Evolutionary conservation across 768 basidiomycete genomes (phyloP).

Genomic region (Strobilomyces dryophilus): DNA sequence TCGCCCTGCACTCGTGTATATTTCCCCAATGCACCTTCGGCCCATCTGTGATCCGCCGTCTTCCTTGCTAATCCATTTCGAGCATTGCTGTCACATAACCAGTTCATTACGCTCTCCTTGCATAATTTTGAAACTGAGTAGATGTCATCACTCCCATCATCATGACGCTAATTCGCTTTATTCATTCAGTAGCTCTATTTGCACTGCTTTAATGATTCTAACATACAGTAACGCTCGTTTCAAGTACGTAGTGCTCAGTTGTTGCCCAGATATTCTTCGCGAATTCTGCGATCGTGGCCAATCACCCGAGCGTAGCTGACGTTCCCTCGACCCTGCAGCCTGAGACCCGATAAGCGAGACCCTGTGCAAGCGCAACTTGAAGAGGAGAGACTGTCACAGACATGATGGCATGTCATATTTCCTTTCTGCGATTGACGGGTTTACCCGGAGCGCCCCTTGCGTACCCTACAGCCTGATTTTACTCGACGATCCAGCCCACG

Average conservation of each 20-base stretch:
- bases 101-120: conserved; percentile 32
- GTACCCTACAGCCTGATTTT: conserved; percentile 9
- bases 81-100: conserved; percentile 39
- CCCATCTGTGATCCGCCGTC: conserved; percentile 27
- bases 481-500: neutral
- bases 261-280: conserved; percentile 5
- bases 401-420: conserved; percentile 1
- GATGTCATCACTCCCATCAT: conserved; percentile 24
- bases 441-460: neutral
- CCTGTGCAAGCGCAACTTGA: conserved; percentile 1
- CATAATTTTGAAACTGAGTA: conserved; percentile 32
- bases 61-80: conserved; percentile 17
- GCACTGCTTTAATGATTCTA: conserved; percentile 29
- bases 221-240: conserved; percentile 19
- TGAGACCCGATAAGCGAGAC: conserved; percentile 10
- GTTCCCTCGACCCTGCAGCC: conserved; percentile 16
- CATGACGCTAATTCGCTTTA: conserved; percentile 31
- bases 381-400: neutral
- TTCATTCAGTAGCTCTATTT: conserved; percentile 27
- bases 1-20: conserved; percentile 10
- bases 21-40: conserved; percentile 18
- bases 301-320: neutral
- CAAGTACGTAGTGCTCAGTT: conserved; percentile 17
- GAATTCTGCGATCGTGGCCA: conserved; percentile 7
- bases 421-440: neutral